These are phyloP conservation scores for Solanum medicagineum DNA, from an alignment of 257 asterid species.

Conservation along the genomic window DNA sequence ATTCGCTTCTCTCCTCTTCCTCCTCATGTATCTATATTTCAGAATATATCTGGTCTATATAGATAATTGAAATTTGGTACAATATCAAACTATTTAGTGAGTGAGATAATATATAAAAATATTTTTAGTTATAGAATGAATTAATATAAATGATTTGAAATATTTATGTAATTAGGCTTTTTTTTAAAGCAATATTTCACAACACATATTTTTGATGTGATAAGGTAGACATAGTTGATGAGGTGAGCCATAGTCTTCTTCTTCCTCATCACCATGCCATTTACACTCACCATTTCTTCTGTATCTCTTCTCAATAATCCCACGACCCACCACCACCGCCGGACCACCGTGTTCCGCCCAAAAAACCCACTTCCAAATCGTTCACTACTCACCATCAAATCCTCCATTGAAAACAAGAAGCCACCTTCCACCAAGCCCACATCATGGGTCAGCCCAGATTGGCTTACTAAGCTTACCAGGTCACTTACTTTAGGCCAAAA, in stretches of 20 bases:
- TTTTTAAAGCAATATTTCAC: too few species aligned
- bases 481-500: constrained; percentile 49
- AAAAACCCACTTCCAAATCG: constrained; percentile 1
- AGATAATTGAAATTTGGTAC: too few species aligned
- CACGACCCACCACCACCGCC: constrained; percentile 4
- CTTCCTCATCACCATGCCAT: constrained; percentile 22
- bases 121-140: too few species aligned
- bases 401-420: constrained; percentile 24
- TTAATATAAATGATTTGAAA: too few species aligned
- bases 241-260: background rate
- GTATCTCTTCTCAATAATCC: background rate
- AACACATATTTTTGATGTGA: too few species aligned
- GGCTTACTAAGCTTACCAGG: constrained; percentile 70
- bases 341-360: background rate
- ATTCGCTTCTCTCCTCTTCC: too few species aligned
- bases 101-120: too few species aligned
- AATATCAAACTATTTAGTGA: too few species aligned
- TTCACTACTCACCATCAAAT: constrained; percentile 16
- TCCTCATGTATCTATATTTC: too few species aligned
- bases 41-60: too few species aligned
- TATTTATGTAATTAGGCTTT: too few species aligned
- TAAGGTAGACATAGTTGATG: background rate
- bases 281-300: constrained; percentile 25
- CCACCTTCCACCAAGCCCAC: constrained; percentile 25
- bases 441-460: constrained; percentile 90